Conservation (phyloP, 495 filamentous ascomycete species). For the Xylaria intraflava region DNA sequence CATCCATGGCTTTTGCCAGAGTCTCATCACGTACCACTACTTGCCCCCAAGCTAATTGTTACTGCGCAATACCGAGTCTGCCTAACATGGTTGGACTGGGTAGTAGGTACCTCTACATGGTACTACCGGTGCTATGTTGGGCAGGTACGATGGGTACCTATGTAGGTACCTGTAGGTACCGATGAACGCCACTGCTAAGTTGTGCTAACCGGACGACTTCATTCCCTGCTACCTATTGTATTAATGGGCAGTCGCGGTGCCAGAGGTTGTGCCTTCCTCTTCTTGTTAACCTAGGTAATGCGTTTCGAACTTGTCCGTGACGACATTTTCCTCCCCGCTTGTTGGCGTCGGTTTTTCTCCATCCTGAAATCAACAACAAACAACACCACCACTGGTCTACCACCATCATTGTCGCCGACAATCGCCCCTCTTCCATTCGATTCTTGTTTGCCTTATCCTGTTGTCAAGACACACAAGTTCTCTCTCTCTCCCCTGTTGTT, state of each 20-base stretch:
- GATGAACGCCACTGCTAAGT: no score
- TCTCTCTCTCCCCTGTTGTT: slow-evolving; percentile 11
- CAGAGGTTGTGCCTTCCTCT: background rate
- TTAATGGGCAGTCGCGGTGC: background rate
- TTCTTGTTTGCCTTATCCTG: slow-evolving; percentile 6
- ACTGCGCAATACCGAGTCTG: no score
- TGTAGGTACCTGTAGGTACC: no score
- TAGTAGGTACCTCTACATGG: no score
- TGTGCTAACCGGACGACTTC: no score
- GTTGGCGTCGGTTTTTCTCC: background rate
- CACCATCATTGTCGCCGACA: background rate
- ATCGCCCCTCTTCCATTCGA: background rate
- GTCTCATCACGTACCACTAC: no score
- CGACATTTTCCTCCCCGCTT: background rate
- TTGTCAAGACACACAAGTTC: slow-evolving; percentile 7
- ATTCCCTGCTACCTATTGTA: background rate
- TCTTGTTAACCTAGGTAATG: background rate
- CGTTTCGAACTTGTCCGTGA: background rate
- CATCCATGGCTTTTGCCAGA: no score
- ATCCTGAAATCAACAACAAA: background rate
- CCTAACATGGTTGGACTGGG: no score
- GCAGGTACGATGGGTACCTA: no score
- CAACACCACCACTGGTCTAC: background rate
- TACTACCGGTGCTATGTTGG: no score
- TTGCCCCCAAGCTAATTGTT: no score